Percentiles rank a stretch among this genome's conserved stretches.
These are phyloP conservation scores for Phialophora expanda DNA, from an alignment of 2,329 filamentous ascomycete species.

Conservation along the genomic window DNA sequence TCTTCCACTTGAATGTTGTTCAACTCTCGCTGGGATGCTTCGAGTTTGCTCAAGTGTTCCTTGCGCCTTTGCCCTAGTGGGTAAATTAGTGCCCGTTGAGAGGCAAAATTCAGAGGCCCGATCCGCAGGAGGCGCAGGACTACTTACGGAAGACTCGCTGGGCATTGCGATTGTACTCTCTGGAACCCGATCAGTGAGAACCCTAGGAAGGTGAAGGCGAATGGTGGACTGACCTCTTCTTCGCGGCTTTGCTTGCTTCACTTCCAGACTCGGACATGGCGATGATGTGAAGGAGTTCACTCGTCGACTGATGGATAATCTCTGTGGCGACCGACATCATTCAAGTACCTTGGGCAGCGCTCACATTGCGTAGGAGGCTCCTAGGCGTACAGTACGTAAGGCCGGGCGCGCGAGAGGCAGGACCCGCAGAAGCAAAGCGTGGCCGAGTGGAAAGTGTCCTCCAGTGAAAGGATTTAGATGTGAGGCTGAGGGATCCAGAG, in stretches of 20 bases:
- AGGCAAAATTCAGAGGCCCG: conserved; percentile 8
- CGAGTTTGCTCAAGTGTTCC: conserved; percentile 52
- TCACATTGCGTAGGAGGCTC: conserved; percentile 19
- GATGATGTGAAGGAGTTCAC: conserved; percentile 27
- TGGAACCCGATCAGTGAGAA: conserved; percentile 28
- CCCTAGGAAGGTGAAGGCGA: not conserved
- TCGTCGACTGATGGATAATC: conserved; percentile 31
- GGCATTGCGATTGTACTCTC: conserved; percentile 51
- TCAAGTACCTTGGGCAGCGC: conserved; percentile 36
- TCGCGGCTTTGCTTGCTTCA: conserved; percentile 42
- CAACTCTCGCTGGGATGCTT: conserved; percentile 50
- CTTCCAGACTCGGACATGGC: conserved; percentile 42
- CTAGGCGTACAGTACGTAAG: conserved; percentile 32
- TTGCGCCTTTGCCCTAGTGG: conserved; percentile 51
- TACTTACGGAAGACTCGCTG: conserved; percentile 53
- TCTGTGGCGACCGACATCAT: conserved; percentile 40
- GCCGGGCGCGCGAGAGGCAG: conserved; percentile 21
- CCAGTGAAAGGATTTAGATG: conserved; percentile 21
- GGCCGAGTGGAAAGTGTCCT: conserved; percentile 18
- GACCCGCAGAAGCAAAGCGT: conserved; percentile 32
- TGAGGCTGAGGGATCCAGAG: conserved; percentile 26
- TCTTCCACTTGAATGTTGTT: conserved; percentile 49
- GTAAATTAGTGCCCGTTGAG: conserved; percentile 22
- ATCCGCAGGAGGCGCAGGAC: conserved; percentile 15
- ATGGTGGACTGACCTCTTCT: conserved; percentile 38